phyloP scores from a whole-genome alignment of 176 grass and related monocot species.

The Metroxylon sagu region DNA sequence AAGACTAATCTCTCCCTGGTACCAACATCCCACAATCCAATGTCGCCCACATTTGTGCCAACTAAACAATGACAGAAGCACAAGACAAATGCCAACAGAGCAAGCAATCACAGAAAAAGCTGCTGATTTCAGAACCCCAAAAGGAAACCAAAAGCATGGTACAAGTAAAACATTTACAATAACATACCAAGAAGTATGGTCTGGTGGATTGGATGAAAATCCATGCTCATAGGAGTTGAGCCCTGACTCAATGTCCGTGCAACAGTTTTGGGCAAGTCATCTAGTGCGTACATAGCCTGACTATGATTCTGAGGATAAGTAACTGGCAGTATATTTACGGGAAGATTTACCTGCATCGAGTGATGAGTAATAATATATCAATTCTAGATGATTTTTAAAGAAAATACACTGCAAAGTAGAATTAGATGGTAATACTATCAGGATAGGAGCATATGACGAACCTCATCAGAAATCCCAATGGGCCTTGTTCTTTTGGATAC shows the following conservation, averaged over 20 bases:
- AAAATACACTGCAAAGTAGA: slow-evolving; percentile 9
- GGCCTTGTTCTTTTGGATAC: slow-evolving; percentile 77
- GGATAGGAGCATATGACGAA: slow-evolving; percentile 23
- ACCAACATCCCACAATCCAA: slow-evolving; percentile 98
- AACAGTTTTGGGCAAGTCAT: slow-evolving; percentile 89
- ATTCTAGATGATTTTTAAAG: too few species aligned
- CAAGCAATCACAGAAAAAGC: neutral
- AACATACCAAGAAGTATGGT: slow-evolving; percentile 84
- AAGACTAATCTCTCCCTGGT: slow-evolving; percentile 64
- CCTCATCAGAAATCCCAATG: slow-evolving; percentile 91
- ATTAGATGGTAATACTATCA: slow-evolving; percentile 9
- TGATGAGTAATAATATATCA: neutral
- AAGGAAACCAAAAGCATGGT: slow-evolving; percentile 1
- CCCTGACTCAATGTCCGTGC: slow-evolving; percentile 66
- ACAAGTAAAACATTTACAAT: neutral
- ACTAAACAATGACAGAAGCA: slow-evolving; percentile 37
- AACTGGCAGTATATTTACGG: slow-evolving; percentile 66
- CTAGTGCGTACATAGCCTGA: slow-evolving; percentile 43
- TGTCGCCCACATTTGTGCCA: slow-evolving; percentile 96
- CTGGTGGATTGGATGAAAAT: slow-evolving; percentile 95
- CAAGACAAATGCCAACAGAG: neutral
- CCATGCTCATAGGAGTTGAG: slow-evolving; percentile 93
- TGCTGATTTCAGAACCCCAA: neutral
- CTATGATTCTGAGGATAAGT: slow-evolving; percentile 83
- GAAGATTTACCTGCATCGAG: slow-evolving; percentile 73